Conservation (phyloP, 1,139 yeast species). For the Pichia inconspicua region DNA sequence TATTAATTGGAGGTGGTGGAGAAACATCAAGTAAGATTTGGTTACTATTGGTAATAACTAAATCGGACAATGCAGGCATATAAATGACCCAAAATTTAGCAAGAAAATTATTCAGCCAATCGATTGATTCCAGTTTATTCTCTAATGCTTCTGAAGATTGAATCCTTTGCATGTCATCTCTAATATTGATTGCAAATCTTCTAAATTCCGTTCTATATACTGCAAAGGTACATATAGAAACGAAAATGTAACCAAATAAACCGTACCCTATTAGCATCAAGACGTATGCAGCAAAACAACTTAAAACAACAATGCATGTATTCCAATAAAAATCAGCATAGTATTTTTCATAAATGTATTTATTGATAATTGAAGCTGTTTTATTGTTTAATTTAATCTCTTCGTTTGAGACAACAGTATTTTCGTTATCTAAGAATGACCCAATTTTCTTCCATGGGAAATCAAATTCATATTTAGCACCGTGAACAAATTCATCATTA, state of each 20-base stretch:
- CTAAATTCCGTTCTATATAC: conserved; percentile 65
- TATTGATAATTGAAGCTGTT: conserved; percentile 29
- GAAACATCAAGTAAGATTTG: conserved; percentile 60
- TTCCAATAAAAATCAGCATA: conserved; percentile 71
- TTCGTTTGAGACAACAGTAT: conserved; percentile 13
- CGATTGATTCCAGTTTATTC: conserved; percentile 60
- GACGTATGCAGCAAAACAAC: conserved; percentile 66
- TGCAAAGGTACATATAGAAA: conserved; percentile 53
- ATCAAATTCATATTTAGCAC: conserved; percentile 10
- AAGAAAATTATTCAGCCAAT: conserved; percentile 70
- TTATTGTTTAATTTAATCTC: conserved; percentile 23
- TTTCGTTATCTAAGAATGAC: conserved; percentile 27
- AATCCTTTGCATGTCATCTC: conserved; percentile 66
- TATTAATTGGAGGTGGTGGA: conserved; percentile 77
- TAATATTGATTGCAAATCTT: conserved; percentile 60
- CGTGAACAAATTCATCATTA: conserved; percentile 10
- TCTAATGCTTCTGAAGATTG: conserved; percentile 54
- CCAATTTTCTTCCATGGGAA: conserved; percentile 40
- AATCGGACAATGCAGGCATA: conserved; percentile 79
- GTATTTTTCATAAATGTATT: conserved; percentile 56
- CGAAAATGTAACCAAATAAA: conserved; percentile 45
- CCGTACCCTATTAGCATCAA: conserved; percentile 53
- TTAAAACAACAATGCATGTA: conserved; percentile 53
- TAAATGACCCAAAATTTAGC: conserved; percentile 80
- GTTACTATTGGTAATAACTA: conserved; percentile 60